These are phyloP conservation scores for Clonostachys byssicola DNA, from an alignment of 2,329 filamentous ascomycete species.

Conservation along the genomic window DNA sequence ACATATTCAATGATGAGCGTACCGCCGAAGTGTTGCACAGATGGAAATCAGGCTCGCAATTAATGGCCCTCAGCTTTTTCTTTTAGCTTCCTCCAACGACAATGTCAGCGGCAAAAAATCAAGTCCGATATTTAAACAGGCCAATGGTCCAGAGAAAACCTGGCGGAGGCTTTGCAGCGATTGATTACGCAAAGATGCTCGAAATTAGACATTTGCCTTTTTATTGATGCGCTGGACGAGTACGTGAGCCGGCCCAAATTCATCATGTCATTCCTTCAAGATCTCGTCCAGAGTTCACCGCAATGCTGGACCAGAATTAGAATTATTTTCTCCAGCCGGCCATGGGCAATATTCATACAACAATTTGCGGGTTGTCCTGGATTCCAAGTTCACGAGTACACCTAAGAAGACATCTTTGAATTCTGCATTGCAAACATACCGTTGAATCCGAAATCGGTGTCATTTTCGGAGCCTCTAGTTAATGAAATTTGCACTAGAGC, in stretches of 20 bases:
- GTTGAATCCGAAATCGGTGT: no score
- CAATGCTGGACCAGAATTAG: background rate
- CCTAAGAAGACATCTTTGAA: background rate
- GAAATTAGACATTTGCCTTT: background rate
- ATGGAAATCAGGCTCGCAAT: background rate
- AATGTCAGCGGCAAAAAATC: no score
- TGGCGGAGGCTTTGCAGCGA: no score
- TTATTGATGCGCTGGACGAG: constrained; percentile 2
- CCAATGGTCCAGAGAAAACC: no score
- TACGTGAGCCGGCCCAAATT: background rate
- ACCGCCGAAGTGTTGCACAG: background rate
- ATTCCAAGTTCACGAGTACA: background rate
- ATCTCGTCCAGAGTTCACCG: no score
- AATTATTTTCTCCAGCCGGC: background rate
- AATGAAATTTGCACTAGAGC: background rate
- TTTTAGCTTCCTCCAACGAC: background rate
- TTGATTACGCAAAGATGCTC: no score
- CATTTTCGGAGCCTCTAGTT: background rate
- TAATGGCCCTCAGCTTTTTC: background rate
- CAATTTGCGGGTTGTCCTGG: background rate
- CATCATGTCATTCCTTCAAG: background rate
- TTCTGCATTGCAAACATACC: background rate
- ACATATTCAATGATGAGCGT: constrained; percentile 1
- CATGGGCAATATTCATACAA: background rate
- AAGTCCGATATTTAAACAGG: no score